These are phyloP conservation scores for Aureobasidium mangrovei DNA, from an alignment of 2,329 filamentous ascomycete genomes.

Conservation along the genomic window DNA sequence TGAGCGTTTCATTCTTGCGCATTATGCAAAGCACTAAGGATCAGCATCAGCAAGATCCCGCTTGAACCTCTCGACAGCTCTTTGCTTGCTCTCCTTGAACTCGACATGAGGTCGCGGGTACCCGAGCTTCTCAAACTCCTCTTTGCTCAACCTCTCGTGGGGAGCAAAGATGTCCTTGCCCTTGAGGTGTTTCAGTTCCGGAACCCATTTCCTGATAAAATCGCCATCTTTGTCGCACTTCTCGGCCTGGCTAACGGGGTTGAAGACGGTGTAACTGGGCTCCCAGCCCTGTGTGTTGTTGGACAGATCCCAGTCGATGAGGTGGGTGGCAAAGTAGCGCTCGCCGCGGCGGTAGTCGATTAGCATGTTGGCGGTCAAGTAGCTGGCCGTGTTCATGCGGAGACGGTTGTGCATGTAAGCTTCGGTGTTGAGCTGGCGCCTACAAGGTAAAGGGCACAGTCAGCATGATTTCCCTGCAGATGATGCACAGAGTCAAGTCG, in stretches of 20 bases:
- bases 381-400: constrained; percentile 42
- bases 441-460: too few relatives aligned
- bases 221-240: constrained; percentile 31
- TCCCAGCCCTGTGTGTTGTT: constrained; percentile 47
- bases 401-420: constrained; percentile 46
- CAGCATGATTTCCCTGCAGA: too few relatives aligned
- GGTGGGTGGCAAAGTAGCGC: constrained; percentile 42
- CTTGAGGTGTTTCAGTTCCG: constrained; percentile 31
- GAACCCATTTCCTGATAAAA: constrained; percentile 32
- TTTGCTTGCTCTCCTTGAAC: constrained; percentile 34
- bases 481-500: too few relatives aligned
- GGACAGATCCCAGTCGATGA: constrained; percentile 40
- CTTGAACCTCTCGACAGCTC: constrained; percentile 37
- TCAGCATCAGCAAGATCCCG: constrained; percentile 35
- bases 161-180: constrained; percentile 44
- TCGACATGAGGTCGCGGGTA: constrained; percentile 40
- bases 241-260: constrained; percentile 32
- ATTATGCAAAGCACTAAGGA: constrained; percentile 16
- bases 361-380: constrained; percentile 41
- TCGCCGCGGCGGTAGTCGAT: constrained; percentile 43
- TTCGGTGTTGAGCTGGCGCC: constrained; percentile 38
- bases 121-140: constrained; percentile 41
- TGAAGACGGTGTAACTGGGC: constrained; percentile 43
- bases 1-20: too few relatives aligned
- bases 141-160: constrained; percentile 33